Evolutionary conservation across 83 land plant species (phyloP).

Genomic region (Picea engelmannii): DNA sequence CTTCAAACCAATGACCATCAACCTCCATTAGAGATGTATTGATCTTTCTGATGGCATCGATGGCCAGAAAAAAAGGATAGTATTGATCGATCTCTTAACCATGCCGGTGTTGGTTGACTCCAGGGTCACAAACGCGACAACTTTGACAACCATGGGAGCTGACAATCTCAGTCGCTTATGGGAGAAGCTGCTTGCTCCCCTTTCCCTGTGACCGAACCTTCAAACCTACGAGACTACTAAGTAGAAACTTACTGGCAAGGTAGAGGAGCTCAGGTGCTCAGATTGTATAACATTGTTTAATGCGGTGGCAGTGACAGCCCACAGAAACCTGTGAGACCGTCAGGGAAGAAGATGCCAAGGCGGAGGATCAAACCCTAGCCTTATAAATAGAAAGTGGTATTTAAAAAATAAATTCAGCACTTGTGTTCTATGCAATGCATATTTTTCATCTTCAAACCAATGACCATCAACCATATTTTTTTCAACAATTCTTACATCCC

Average conservation of each 20-base stretch:
- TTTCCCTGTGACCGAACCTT: not conserved
- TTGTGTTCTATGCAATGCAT: too few species aligned
- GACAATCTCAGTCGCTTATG: not conserved
- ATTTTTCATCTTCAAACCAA: too few species aligned
- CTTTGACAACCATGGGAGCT: not conserved
- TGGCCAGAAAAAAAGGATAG: conserved; percentile 45
- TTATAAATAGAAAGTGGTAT: too few species aligned
- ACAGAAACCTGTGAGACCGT: conserved; percentile 40
- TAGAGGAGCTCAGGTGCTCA: conserved; percentile 21
- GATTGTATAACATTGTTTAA: conserved; percentile 8
- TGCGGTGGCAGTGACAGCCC: conserved; percentile 18
- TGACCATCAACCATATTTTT: too few species aligned
- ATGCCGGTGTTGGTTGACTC: conserved; percentile 30
- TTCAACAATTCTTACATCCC: too few species aligned
- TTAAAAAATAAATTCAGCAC: too few species aligned
- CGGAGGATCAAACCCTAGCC: not conserved
- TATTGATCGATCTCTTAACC: conserved; percentile 39
- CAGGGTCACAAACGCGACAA: conserved; percentile 30
- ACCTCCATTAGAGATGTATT: conserved; percentile 15
- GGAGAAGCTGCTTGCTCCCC: not conserved
- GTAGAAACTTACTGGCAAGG: conserved; percentile 15
- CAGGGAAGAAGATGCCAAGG: conserved; percentile 55
- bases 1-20: too few species aligned
- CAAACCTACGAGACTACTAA: conserved; percentile 2
- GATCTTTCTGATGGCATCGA: conserved; percentile 56